phyloP scores from a whole-genome alignment of 148 eudicot genomes.

The Hydrangea macrophylla region DNA sequence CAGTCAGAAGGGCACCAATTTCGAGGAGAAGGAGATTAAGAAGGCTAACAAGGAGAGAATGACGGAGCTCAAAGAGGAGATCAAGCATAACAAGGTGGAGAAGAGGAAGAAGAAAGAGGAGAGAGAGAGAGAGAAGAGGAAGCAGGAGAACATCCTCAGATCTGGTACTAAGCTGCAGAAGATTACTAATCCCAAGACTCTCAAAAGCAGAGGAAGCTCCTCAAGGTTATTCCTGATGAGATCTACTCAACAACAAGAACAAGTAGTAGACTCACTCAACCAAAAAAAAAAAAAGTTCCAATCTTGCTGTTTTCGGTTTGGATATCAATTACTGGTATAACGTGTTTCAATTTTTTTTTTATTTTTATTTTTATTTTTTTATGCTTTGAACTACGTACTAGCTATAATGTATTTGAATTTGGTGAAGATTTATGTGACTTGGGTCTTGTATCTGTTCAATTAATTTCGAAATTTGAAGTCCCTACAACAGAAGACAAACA shows the following conservation, averaged over 20 bases:
- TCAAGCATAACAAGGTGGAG: slow-evolving; percentile 49
- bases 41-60: slow-evolving; percentile 74
- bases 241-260: slow-evolving; percentile 33
- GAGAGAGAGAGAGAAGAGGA: slow-evolving; percentile 70
- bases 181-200: slow-evolving; percentile 77
- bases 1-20: slow-evolving; percentile 28
- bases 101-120: slow-evolving; percentile 61
- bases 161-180: slow-evolving; percentile 83
- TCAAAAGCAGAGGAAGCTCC: slow-evolving; percentile 70
- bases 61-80: slow-evolving; percentile 70
- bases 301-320: too few species aligned
- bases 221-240: slow-evolving; percentile 79
- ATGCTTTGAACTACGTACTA: too few species aligned
- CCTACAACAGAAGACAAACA: too few species aligned
- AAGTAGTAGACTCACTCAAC: too few species aligned
- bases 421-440: too few species aligned
- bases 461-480: too few species aligned
- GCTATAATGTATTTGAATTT: too few species aligned
- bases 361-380: too few species aligned
- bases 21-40: slow-evolving; percentile 65
- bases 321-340: too few species aligned
- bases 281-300: too few species aligned
- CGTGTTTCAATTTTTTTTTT: too few species aligned
- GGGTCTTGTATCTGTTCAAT: too few species aligned
- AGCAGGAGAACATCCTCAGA: slow-evolving; percentile 58